Base-by-base conservation (phyloP, 148 eudicot genomes). In the Spergularia bocconei region DNA sequence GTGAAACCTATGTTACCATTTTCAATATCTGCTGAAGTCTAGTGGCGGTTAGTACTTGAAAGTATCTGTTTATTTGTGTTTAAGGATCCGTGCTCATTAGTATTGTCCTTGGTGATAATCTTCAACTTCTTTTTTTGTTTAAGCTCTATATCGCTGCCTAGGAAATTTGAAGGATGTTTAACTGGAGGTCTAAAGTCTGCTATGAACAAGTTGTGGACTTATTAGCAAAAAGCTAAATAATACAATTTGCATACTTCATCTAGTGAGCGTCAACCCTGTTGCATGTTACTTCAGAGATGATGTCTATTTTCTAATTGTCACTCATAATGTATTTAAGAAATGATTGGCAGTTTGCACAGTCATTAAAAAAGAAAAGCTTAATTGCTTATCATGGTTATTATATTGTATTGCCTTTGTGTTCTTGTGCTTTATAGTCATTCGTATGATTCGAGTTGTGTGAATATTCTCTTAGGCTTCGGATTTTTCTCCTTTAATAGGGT, bases 401-500 rank as follows among this genome's bases (percentile, higher is more conserved):
- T 17, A 19, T 20, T 68, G 10, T 16, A 54, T 13, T 20, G 44
- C 33, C 15, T 36, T 56, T 21, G 23, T 60, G 47, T 2, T 79
- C 13, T 59, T 51, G 10, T 19, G 36, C 33, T 17, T 33, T 1
- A 16, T 19, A 29, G 38, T 36, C 29, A 21, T 15, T 12, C 33
- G 1, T 66, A 19, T 71, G 56, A 12, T 15, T 39, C 10, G 19
- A 66, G 14, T 1, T 23, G 19, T 67, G 33, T 16, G 11, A 51
- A 59, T 60, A 17, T 20, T n/a, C 58, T 67, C 70, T 71, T 52
- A 74, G 66, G 47, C 71, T 80, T 63, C 25, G 39, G 10, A 47
- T 63, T 65, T 48, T 70, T 13, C 47, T 57, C 38, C 70, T 77
- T 60, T 52, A 80, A 52, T 77, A 94, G 98, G 90, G 79, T 56